Conservation (phyloP, 768 basidiomycete species). For the Tulasnella sp. region DNA sequence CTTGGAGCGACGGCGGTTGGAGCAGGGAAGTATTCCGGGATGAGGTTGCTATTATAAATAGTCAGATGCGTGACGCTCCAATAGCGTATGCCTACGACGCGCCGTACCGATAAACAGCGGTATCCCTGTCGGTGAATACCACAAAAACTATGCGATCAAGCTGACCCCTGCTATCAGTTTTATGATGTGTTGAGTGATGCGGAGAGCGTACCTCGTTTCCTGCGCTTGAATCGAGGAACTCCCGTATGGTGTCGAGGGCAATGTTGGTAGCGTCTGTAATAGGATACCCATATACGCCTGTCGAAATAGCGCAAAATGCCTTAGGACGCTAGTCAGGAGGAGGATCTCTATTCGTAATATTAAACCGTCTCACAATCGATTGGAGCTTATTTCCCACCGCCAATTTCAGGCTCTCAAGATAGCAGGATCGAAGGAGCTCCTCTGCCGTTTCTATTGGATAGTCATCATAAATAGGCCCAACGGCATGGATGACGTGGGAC, state of each 20-base stretch:
- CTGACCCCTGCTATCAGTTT: slow-evolving; percentile 20
- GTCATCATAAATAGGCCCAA: slow-evolving; percentile 55
- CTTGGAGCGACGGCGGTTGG: too few relatives aligned
- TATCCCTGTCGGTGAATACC: slow-evolving; percentile 56
- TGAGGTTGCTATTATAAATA: background rate
- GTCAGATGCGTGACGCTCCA: background rate
- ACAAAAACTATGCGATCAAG: slow-evolving; percentile 66
- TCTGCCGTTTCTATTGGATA: slow-evolving; percentile 31
- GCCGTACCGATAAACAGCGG: slow-evolving; percentile 50
- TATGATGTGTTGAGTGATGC: background rate
- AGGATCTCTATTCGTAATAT: slow-evolving; percentile 3
- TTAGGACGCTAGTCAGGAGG: slow-evolving; percentile 23
- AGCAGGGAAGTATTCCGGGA: background rate
- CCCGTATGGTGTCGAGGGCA: slow-evolving; percentile 46
- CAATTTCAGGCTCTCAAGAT: slow-evolving; percentile 47
- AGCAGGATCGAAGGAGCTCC: slow-evolving; percentile 52
- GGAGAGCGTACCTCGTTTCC: slow-evolving; percentile 30
- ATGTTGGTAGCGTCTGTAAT: slow-evolving; percentile 58
- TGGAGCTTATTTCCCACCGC: slow-evolving; percentile 47
- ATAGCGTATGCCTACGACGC: background rate
- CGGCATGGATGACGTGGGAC: slow-evolving; percentile 64
- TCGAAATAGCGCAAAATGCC: slow-evolving; percentile 76
- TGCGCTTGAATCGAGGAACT: slow-evolving; percentile 42
- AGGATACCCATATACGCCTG: slow-evolving; percentile 69
- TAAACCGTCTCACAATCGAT: slow-evolving; percentile 43